Evolutionary conservation across 2,329 filamentous ascomycete genomes (phyloP).

Genomic region (Metarhizium brunneum): DNA sequence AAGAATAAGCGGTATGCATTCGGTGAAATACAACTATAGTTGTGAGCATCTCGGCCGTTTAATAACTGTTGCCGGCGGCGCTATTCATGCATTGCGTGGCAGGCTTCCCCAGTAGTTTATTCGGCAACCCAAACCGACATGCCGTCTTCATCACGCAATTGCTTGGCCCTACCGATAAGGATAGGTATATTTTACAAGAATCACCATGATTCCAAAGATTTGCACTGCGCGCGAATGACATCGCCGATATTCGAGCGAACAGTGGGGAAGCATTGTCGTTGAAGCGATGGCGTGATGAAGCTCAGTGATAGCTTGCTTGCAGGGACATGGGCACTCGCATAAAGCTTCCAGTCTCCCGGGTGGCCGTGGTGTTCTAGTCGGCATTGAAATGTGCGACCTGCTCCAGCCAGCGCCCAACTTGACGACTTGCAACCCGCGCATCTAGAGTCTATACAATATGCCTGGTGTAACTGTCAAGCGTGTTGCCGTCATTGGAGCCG

Average conservation of each 20-base stretch:
- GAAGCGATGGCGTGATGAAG: neutral
- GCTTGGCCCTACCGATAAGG: neutral
- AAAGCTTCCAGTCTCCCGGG: neutral
- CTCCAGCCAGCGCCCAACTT: neutral
- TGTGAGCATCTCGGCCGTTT: too few species aligned
- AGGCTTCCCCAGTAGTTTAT: too few species aligned
- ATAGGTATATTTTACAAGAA: neutral
- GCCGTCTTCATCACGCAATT: neutral
- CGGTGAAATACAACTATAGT: neutral
- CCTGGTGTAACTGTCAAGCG: slow-evolving; percentile 15
- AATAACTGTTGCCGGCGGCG: too few species aligned
- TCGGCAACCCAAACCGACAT: too few species aligned
- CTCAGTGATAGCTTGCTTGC: neutral
- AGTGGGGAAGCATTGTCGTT: neutral
- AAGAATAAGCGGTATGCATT: neutral
- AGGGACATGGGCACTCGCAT: neutral
- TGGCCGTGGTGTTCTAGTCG: neutral
- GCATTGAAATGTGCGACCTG: neutral
- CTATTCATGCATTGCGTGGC: too few species aligned
- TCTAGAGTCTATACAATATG: slow-evolving; percentile 2
- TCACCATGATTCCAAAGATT: neutral
- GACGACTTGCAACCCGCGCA: neutral
- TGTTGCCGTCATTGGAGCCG: slow-evolving; percentile 52
- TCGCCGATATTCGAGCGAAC: neutral
- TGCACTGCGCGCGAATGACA: neutral